phyloP scores from a whole-genome alignment of 2,329 filamentous ascomycete genomes.

The Beauveria medogensis region DNA sequence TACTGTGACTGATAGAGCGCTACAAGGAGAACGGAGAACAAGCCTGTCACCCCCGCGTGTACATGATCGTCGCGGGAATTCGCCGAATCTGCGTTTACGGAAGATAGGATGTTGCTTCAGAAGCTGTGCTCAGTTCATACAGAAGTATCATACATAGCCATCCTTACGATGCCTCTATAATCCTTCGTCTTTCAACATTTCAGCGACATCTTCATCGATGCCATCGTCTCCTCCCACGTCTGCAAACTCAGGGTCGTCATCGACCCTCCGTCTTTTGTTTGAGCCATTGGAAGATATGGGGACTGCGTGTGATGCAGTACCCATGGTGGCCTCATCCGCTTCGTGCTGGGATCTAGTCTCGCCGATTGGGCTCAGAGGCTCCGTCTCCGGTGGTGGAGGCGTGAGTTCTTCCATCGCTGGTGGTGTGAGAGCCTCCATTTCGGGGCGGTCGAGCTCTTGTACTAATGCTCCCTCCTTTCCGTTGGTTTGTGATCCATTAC shows the following conservation, averaged over 20 bases:
- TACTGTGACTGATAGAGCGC: background rate
- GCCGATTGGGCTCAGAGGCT: slow-evolving; percentile 16
- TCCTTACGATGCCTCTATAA: background rate
- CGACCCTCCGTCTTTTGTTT: slow-evolving; percentile 49
- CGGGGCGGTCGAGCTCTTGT: slow-evolving; percentile 62
- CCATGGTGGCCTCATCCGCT: slow-evolving; percentile 11
- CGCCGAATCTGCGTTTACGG: background rate
- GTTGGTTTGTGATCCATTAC: slow-evolving; percentile 39
- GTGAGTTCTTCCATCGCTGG: slow-evolving; percentile 18
- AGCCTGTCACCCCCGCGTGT: background rate
- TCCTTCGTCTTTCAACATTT: slow-evolving; percentile 39
- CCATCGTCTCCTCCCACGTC: slow-evolving; percentile 46
- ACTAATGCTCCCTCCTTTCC: slow-evolving; percentile 37
- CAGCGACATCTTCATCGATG: slow-evolving; percentile 49
- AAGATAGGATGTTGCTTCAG: background rate
- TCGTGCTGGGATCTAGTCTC: slow-evolving; percentile 15
- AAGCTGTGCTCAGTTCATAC: background rate
- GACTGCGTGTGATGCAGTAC: slow-evolving; percentile 36
- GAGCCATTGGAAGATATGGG: slow-evolving; percentile 43
- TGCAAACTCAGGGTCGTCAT: slow-evolving; percentile 43
- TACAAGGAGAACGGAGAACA: background rate
- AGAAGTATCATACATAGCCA: background rate
- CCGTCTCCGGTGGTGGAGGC: slow-evolving; percentile 16
- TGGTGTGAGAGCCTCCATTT: slow-evolving; percentile 76
- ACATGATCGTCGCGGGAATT: background rate